Percentiles rank a stretch among this genome's conserved stretches.
Evolutionary conservation across 2,329 filamentous ascomycete species (phyloP).

Genomic region (Sporothrix mexicana): DNA sequence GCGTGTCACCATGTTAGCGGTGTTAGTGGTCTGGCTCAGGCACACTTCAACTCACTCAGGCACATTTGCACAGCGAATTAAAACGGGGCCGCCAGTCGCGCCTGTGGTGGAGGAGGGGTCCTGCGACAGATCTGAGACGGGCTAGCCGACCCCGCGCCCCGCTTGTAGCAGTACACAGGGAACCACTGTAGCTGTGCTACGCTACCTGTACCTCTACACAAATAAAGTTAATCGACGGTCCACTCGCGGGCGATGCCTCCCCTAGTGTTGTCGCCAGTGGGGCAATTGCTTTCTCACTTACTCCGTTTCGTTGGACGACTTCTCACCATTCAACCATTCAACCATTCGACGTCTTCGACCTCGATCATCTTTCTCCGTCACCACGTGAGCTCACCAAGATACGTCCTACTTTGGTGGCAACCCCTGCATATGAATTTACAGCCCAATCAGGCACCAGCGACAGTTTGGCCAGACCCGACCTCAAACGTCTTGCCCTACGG

Average conservation of each 20-base stretch:
- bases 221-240: conserved; percentile 27
- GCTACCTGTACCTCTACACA: neutral
- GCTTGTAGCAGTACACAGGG: conserved; percentile 16
- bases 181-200: neutral
- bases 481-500: conserved; percentile 30
- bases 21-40: neutral
- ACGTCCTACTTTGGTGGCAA: conserved; percentile 23
- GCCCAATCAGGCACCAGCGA: conserved; percentile 33
- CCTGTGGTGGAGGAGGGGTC: conserved; percentile 36
- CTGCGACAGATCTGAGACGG: conserved; percentile 48
- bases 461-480: conserved; percentile 17
- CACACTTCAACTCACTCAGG: neutral
- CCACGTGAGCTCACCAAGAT: neutral
- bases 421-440: conserved; percentile 34
- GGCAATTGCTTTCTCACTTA: conserved; percentile 34
- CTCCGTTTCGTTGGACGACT: neutral
- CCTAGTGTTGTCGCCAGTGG: conserved; percentile 26
- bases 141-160: conserved; percentile 28
- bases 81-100: conserved; percentile 12
- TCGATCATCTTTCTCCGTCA: neutral
- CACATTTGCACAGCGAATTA: conserved; percentile 10
- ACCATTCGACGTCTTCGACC: neutral
- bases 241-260: conserved; percentile 28
- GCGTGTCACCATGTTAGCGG: neutral
- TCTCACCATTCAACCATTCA: neutral